These are phyloP conservation scores for Aspergillus ochraceoroseus DNA, from an alignment of 2,329 filamentous ascomycete species.

Conservation along the genomic window DNA sequence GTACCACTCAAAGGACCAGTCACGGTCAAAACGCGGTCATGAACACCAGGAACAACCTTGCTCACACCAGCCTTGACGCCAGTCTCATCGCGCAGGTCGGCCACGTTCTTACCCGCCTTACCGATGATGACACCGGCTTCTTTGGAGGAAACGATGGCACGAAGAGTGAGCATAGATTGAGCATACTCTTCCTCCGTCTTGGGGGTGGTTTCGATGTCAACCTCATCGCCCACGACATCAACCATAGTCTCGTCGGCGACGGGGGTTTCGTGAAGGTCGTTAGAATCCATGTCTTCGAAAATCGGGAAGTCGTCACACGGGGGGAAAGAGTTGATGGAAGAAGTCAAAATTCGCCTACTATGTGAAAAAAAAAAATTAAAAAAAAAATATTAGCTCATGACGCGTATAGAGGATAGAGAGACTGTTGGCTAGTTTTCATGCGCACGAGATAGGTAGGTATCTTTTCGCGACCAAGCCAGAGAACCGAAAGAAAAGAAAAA, in stretches of 20 bases:
- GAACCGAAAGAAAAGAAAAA: too few relatives aligned
- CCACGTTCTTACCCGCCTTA: slow-evolving; percentile 97
- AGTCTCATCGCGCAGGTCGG: slow-evolving; percentile 92
- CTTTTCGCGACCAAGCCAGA: too few relatives aligned
- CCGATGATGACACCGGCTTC: slow-evolving; percentile 98
- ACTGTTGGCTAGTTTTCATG: too few relatives aligned
- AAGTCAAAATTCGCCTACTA: too few relatives aligned
- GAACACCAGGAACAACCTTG: slow-evolving; percentile 96
- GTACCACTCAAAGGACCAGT: slow-evolving; percentile 84
- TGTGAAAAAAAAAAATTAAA: too few relatives aligned
- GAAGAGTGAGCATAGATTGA: slow-evolving; percentile 82
- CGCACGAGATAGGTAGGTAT: too few relatives aligned
- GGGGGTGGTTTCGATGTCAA: slow-evolving; percentile 70
- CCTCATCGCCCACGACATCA: slow-evolving; percentile 61
- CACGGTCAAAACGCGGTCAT: slow-evolving; percentile 94
- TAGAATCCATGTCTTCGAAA: slow-evolving; percentile 53
- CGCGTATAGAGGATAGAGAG: too few relatives aligned
- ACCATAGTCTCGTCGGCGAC: slow-evolving; percentile 58
- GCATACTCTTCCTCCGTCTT: slow-evolving; percentile 98
- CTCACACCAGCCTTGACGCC: slow-evolving; percentile 97
- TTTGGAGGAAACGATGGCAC: slow-evolving; percentile 97
- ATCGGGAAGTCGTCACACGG: not conserved
- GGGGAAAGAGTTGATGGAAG: not conserved
- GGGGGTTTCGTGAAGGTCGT: slow-evolving; percentile 54
- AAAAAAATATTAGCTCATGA: too few relatives aligned